phyloP scores from a whole-genome alignment of 192 early-diverging fungal species.

The Coemansia sp. region DNA sequence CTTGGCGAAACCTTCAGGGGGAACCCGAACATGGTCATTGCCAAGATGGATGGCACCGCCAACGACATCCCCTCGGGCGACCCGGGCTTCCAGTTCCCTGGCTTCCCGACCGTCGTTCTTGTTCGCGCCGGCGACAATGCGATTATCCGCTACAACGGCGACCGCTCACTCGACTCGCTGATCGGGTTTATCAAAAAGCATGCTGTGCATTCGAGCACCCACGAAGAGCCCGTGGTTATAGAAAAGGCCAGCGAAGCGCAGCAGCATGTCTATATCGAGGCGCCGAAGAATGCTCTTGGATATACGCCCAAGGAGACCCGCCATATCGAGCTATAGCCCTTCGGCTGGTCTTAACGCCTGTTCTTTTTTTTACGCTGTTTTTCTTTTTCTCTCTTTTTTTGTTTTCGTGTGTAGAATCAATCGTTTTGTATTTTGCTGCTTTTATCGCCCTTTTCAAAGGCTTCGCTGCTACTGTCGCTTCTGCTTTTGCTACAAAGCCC shows the following conservation, averaged over 20 bases:
- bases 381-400: not conserved
- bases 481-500: not conserved
- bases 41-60: constrained; percentile 90
- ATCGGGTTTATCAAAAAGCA: constrained; percentile 72
- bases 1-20: constrained; percentile 61
- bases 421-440: not conserved
- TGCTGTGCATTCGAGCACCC: constrained; percentile 45
- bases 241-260: not conserved
- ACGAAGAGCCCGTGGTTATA: constrained; percentile 8
- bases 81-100: constrained; percentile 65
- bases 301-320: constrained; percentile 49
- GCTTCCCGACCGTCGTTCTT: constrained; percentile 93
- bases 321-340: constrained; percentile 32
- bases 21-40: constrained; percentile 60
- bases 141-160: constrained; percentile 74
- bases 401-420: not conserved
- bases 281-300: constrained; percentile 15
- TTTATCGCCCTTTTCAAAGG: not conserved
- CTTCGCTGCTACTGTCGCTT: not conserved
- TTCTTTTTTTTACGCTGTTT: not conserved
- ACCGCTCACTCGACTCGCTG: constrained; percentile 73
- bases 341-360: no score
- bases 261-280: constrained; percentile 10
- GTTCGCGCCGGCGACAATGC: constrained; percentile 80
- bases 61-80: constrained; percentile 82